Conservation (phyloP, 495 filamentous ascomycete species). For the Penicillium canariense region DNA sequence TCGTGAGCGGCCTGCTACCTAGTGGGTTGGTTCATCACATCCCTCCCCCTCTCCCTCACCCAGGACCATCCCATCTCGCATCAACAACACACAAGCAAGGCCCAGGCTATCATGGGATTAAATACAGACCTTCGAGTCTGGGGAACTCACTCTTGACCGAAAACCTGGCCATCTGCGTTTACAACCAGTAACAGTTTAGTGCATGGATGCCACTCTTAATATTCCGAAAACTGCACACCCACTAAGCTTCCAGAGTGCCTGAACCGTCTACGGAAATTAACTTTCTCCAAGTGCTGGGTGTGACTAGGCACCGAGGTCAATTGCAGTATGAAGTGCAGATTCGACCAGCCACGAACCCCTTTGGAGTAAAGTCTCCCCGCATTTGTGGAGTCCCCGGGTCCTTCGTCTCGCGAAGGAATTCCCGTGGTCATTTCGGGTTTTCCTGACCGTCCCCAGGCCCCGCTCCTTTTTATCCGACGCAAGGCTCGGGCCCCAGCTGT, state of each 20-base stretch:
- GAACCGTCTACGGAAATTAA: background rate
- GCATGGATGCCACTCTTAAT: background rate
- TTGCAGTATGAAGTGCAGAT: constrained; percentile 6
- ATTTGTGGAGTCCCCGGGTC: constrained; percentile 24
- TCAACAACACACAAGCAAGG: constrained; percentile 5
- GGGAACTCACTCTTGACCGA: no score
- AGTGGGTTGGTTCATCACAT: constrained; percentile 5
- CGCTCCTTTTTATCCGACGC: background rate
- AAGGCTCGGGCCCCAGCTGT: background rate
- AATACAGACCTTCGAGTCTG: background rate
- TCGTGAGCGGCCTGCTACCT: constrained; percentile 9
- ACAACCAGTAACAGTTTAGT: no score
- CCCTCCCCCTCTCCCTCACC: constrained; percentile 5
- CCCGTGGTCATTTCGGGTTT: background rate
- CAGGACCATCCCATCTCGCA: constrained; percentile 8
- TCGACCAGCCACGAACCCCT: constrained; percentile 1
- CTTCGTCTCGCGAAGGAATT: background rate
- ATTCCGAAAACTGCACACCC: background rate
- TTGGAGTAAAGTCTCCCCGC: constrained; percentile 1
- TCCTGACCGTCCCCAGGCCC: constrained; percentile 1
- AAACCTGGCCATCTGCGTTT: no score
- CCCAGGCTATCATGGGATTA: no score
- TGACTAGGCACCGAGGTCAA: background rate
- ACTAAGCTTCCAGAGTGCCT: background rate
- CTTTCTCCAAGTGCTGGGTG: background rate